phyloP scores from a whole-genome alignment of 495 filamentous ascomycete genomes.

The Halenospora varia region DNA sequence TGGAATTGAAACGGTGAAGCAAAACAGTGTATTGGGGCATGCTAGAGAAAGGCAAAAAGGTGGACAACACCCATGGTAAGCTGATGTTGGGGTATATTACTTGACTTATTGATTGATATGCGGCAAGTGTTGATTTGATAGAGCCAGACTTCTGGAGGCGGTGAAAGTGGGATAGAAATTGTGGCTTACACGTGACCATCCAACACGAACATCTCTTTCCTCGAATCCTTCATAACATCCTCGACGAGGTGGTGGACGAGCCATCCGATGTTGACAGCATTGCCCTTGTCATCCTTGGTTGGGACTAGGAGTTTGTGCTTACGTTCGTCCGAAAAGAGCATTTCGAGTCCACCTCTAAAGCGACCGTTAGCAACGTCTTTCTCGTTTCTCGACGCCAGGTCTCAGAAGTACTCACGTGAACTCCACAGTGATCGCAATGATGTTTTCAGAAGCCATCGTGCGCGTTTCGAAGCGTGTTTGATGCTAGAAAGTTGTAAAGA shows the following conservation, averaged over 20 bases:
- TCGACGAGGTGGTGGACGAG: conserved; percentile 78
- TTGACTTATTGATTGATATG: conserved; percentile 15
- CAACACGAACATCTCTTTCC: conserved; percentile 85
- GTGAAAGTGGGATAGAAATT: conserved; percentile 8
- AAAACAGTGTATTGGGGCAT: not conserved
- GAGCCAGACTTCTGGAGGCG: conserved; percentile 10
- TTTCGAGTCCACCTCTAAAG: conserved; percentile 80
- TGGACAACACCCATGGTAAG: conserved; percentile 24
- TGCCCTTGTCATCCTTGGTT: conserved; percentile 49
- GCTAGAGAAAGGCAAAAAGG: conserved; percentile 1
- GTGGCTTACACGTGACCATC: conserved; percentile 77
- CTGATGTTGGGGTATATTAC: conserved; percentile 18
- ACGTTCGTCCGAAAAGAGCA: conserved; percentile 81
- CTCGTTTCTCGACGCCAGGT: too few species aligned
- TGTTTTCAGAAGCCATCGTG: conserved; percentile 15
- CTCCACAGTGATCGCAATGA: conserved; percentile 53
- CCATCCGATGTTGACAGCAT: conserved; percentile 64
- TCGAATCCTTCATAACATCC: conserved; percentile 77
- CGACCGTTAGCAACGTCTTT: conserved; percentile 29
- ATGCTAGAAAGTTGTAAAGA: not conserved
- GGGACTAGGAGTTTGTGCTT: conserved; percentile 69
- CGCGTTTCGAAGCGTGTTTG: not conserved
- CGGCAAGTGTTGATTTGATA: conserved; percentile 17
- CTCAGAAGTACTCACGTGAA: conserved; percentile 78
- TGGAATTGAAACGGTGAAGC: conserved; percentile 1